These are phyloP conservation scores for Euryodendron excelsum DNA, from an alignment of 148 eudicot genomes.

Conservation along the genomic window DNA sequence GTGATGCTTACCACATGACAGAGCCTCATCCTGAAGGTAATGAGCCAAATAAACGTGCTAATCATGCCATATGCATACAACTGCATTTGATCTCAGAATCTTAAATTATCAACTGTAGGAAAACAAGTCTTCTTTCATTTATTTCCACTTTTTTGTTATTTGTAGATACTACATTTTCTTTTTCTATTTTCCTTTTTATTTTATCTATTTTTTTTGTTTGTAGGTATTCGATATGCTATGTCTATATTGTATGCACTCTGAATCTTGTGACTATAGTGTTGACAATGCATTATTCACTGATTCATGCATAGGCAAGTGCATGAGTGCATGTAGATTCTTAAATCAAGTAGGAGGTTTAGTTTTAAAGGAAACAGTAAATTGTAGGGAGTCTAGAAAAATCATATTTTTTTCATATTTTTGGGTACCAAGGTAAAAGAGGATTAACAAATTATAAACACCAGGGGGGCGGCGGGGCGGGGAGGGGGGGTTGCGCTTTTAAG, in stretches of 20 bases:
- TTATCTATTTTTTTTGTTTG: background rate
- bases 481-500: no score
- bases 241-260: background rate
- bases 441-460: background rate
- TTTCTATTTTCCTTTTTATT: background rate
- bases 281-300: background rate
- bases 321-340: background rate
- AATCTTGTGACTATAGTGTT: background rate
- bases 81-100: constrained; percentile 8
- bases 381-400: background rate
- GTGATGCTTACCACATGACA: constrained; percentile 98
- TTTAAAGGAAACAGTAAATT: background rate
- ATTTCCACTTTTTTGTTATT: background rate
- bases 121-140: background rate
- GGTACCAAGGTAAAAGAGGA: background rate
- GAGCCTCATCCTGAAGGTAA: constrained; percentile 97
- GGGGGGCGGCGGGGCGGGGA: no score
- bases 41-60: background rate
- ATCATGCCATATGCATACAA: background rate
- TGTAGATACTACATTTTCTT: background rate
- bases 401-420: background rate
- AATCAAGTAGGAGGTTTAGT: background rate
- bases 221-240: background rate
- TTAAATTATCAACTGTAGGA: background rate
- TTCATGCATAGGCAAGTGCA: background rate